These are phyloP conservation scores for Globisporangium acanthophoron DNA, from an alignment of 352 stramenopile species.

Conservation along the genomic window DNA sequence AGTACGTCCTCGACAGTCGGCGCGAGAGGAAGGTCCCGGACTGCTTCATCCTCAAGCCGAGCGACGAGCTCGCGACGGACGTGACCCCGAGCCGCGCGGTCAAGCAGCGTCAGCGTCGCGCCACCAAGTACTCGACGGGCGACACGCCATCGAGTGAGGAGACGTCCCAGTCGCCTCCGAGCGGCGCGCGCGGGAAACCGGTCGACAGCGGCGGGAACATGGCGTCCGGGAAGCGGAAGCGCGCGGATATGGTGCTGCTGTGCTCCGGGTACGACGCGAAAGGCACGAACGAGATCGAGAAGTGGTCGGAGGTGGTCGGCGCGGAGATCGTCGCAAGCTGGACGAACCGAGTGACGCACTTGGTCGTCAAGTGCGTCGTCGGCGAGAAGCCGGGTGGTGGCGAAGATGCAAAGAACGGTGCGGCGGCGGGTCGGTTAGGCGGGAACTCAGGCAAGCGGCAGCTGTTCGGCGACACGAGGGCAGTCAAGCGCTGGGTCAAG, in stretches of 20 bases:
- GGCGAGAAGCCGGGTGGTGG: constrained; percentile 16
- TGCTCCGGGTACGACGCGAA: constrained; percentile 51
- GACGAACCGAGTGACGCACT: constrained; percentile 64
- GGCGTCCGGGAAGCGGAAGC: constrained; percentile 16
- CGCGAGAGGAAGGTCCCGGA: constrained; percentile 28
- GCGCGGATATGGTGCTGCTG: constrained; percentile 42
- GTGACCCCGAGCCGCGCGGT: constrained; percentile 30
- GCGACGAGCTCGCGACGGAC: constrained; percentile 33
- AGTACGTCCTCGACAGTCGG: constrained; percentile 42
- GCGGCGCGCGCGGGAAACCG: background rate
- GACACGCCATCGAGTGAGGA: constrained; percentile 8
- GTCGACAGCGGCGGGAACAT: too few relatives aligned
- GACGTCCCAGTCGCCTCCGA: background rate
- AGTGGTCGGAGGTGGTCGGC: constrained; percentile 34
- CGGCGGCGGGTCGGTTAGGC: background rate
- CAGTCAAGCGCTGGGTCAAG: constrained; percentile 63
- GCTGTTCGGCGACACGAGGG: constrained; percentile 28
- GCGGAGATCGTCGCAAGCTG: constrained; percentile 47
- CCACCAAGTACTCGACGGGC: constrained; percentile 2
- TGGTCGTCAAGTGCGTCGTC: constrained; percentile 79
- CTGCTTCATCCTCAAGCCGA: constrained; percentile 32
- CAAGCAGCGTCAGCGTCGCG: constrained; percentile 19
- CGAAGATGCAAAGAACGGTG: constrained; percentile 11
- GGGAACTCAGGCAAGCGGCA: constrained; percentile 29
- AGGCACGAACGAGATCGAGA: constrained; percentile 32